A percentile compares a stretch with the other conserved stretches of the same genome.
Conservation (phyloP, 2,329 filamentous ascomycete species). For the Cordyceps fumosorosea region DNA sequence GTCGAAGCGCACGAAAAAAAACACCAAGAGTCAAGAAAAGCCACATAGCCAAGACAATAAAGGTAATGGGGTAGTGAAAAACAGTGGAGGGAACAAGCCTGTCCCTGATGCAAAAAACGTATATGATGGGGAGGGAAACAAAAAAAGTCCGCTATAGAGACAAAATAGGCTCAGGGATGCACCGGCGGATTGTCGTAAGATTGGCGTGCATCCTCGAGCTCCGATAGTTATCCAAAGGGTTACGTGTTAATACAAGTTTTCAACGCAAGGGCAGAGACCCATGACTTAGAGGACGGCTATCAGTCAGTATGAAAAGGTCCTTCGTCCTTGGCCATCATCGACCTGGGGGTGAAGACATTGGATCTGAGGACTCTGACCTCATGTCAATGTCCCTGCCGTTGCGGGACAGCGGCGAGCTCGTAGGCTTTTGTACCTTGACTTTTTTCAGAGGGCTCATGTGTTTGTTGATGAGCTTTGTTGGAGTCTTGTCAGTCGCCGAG, state of each 20-base stretch:
- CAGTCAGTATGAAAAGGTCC: not conserved
- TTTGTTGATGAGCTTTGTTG: slow-evolving; percentile 31
- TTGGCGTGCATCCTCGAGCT: not conserved
- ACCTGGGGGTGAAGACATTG: slow-evolving; percentile 46
- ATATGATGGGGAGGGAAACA: not conserved
- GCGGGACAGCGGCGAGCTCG: slow-evolving; percentile 43
- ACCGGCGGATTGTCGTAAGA: not conserved
- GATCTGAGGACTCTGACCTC: slow-evolving; percentile 51
- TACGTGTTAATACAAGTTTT: not conserved
- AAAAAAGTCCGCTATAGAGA: not conserved
- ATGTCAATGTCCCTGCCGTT: slow-evolving; percentile 43
- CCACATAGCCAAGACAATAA: slow-evolving; percentile 6
- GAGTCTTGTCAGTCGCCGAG: slow-evolving; percentile 21
- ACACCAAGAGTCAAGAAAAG: not conserved
- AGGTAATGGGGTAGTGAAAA: not conserved
- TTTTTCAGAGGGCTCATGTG: slow-evolving; percentile 36
- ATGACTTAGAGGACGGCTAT: not conserved
- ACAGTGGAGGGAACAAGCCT: slow-evolving; percentile 3
- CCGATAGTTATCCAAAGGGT: slow-evolving; percentile 11
- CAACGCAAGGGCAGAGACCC: not conserved
- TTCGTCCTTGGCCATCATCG: not conserved
- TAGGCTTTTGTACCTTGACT: slow-evolving; percentile 40
- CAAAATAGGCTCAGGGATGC: not conserved
- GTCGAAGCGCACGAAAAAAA: slow-evolving; percentile 2
- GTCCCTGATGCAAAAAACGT: slow-evolving; percentile 11